Conservation (phyloP, 2,329 filamentous ascomycete genomes). For the Talaromyces rugulosus region DNA sequence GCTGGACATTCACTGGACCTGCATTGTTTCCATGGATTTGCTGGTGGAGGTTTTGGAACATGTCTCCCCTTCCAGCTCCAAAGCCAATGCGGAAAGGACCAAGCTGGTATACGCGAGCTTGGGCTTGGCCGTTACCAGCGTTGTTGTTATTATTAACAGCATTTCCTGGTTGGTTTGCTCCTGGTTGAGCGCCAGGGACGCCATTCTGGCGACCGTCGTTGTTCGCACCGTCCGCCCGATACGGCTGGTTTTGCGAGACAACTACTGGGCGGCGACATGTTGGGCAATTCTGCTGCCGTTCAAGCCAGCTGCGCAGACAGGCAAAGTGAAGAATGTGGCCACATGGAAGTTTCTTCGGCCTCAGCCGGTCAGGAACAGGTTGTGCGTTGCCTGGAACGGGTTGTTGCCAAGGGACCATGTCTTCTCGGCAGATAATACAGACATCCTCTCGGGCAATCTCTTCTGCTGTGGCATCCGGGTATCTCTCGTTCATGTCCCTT, state of each 20-base stretch:
- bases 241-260: conserved; percentile 34
- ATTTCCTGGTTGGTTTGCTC: conserved; percentile 36
- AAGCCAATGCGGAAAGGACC: conserved; percentile 73
- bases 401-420: conserved; percentile 78
- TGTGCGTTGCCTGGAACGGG: conserved; percentile 34
- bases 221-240: conserved; percentile 26
- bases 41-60: conserved; percentile 63
- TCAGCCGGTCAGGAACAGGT: conserved; percentile 59
- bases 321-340: conserved; percentile 93
- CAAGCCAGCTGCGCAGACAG: conserved; percentile 93
- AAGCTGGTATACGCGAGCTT: conserved; percentile 64
- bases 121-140: conserved; percentile 35
- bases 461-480: conserved; percentile 83
- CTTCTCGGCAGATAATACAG: conserved; percentile 95
- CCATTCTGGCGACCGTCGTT: conserved; percentile 22
- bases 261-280: conserved; percentile 85
- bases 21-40: conserved; percentile 52
- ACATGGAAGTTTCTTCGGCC: conserved; percentile 94
- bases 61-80: conserved; percentile 55
- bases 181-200: conserved; percentile 22
- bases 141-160: conserved; percentile 26
- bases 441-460: conserved; percentile 84
- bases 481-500: conserved; percentile 84
- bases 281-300: conserved; percentile 94
- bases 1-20: conserved; percentile 23